Evolutionary conservation across 2,329 filamentous ascomycete species (phyloP), one percentile per base, ranked within the genome.

Genomic region (Gaeumannomyces sp.): DNA sequence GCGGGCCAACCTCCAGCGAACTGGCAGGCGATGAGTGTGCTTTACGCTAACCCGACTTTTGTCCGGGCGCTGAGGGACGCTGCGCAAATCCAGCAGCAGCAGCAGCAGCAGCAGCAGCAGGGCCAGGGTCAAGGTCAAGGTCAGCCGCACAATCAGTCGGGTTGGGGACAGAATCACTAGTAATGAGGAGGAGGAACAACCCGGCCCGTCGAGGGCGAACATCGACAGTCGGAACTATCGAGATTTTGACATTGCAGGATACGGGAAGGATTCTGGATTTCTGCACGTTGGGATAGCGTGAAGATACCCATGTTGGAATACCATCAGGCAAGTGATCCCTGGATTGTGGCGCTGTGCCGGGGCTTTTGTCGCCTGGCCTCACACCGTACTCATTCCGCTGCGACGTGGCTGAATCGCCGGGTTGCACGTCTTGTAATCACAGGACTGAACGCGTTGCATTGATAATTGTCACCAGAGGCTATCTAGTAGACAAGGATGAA

Each of bases 31-130:
- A 45, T 61, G 60, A 38, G 28, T 22, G 61, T 25, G 61, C 50
- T 62, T 25, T 62, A 62, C 29, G 25, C 61, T n/a, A 62, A 62
- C 25, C 61, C 61, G 25, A 25, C 45, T 16, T 62, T 62, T 28
- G 31, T 53, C 38, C 35, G 50, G 29, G 61, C 61, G 27, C 38
- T 62, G n/a, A 53, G 38, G 5, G 13, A 50, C 28, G 61, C 61
- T 7, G 22, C 45, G 45, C 45, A 53, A 53, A 19, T n/a, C 7
- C 35, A 62, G 38, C 38, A 62, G 19, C 61, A 62, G 25, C 61
- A 56, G 28, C 61, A 45, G 45, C 35, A 45, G 11, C 45, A 59
- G n/a, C 56, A 58, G n/a, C 27, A 25, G 25, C 56, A 58, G 25
- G 56, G 22, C n/a, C 57, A 59, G 19, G 57, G 57, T 22, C n/a